Evolutionary conservation across 768 basidiomycete genomes (phyloP), one percentile per base, ranked within the genome.

Genomic region (Boletus reticuloceps): DNA sequence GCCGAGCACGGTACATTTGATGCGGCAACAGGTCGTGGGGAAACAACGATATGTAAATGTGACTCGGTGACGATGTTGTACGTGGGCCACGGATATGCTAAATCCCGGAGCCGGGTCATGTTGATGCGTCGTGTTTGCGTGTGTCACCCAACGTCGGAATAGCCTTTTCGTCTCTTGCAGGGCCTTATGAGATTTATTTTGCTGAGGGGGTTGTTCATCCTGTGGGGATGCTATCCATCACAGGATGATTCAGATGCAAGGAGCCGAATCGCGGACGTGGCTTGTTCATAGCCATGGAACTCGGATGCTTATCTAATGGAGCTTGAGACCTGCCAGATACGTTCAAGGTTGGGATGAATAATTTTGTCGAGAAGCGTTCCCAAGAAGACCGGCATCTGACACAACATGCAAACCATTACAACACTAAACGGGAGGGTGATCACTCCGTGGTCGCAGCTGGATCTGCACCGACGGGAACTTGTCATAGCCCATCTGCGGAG

Each of bases 221-320:
- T 57, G 47, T 49, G 46, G 44, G 40, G 53, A 51, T 54, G 41
- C 48, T 49, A 36, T 42, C 41, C 46, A 36, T 37, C 60, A 67
- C 65, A 59, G 58, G 64, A 53, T 52, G 50, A 51, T 50, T 22
- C 22, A 22, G 43, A 29, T 29, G 27, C 36, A 42, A 48, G 45
- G 55, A 47, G 50, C 63, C 63, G 58, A 58, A 40, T 52, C 40
- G 22, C 51, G 58, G 54, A 43, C 40, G 51, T 53, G 49, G 51
- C 38, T 48, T 20, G 31, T 39, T 50, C 63, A 57, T 60, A 51
- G 58, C 66, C 69, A 59, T 63, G 5, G 8, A 59, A 8, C 31
- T 57, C 70, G 69, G 69, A 72, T 39, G 64, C 65, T 70, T 70
- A 72, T 47, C 56, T 72, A 72, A 70, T 60, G 40, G 13, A 22